phyloP scores from a whole-genome alignment of 345 rosid genomes.

The Turritis glabra region DNA sequence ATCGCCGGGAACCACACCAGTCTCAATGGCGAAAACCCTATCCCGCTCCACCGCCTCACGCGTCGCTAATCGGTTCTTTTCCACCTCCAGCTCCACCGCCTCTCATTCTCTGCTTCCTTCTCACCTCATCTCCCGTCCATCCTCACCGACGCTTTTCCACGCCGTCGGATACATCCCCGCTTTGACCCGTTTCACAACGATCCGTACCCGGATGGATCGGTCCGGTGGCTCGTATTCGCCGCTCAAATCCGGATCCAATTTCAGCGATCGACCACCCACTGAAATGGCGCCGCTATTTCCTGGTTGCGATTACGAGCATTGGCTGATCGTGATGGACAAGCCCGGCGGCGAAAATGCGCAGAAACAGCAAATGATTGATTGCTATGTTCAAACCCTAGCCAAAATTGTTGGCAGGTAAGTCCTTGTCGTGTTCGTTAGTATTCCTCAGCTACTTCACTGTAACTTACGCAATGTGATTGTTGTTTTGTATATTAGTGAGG shows the following conservation, averaged over 20 bases:
- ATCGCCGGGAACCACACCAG: slow-evolving; percentile 14
- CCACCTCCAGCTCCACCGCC: slow-evolving; percentile 5
- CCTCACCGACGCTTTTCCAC: slow-evolving; percentile 24
- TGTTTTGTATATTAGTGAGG: slow-evolving; percentile 48
- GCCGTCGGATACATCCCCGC: slow-evolving; percentile 27
- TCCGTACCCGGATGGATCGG: slow-evolving; percentile 75
- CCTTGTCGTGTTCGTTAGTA: neutral
- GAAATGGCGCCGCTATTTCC: slow-evolving; percentile 97
- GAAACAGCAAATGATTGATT: slow-evolving; percentile 92
- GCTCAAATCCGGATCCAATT: slow-evolving; percentile 76
- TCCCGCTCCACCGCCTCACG: slow-evolving; percentile 35
- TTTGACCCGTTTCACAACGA: slow-evolving; percentile 46
- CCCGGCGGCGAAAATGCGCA: slow-evolving; percentile 85
- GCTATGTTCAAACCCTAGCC: slow-evolving; percentile 77
- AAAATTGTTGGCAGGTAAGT: slow-evolving; percentile 51
- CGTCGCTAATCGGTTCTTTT: slow-evolving; percentile 30
- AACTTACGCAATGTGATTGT: neutral
- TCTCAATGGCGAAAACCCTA: slow-evolving; percentile 35
- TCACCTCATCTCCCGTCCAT: slow-evolving; percentile 27
- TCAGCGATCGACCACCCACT: slow-evolving; percentile 87
- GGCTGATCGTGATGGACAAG: slow-evolving; percentile 98
- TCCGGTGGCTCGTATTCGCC: slow-evolving; percentile 80
- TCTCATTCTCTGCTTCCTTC: slow-evolving; percentile 20
- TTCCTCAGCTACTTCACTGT: neutral
- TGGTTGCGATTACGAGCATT: slow-evolving; percentile 92